A percentile compares a stretch with the other conserved stretches of the same genome.
These are phyloP conservation scores for Hypomontagnella monticulosa DNA, from an alignment of 495 filamentous ascomycete genomes.

Conservation along the genomic window DNA sequence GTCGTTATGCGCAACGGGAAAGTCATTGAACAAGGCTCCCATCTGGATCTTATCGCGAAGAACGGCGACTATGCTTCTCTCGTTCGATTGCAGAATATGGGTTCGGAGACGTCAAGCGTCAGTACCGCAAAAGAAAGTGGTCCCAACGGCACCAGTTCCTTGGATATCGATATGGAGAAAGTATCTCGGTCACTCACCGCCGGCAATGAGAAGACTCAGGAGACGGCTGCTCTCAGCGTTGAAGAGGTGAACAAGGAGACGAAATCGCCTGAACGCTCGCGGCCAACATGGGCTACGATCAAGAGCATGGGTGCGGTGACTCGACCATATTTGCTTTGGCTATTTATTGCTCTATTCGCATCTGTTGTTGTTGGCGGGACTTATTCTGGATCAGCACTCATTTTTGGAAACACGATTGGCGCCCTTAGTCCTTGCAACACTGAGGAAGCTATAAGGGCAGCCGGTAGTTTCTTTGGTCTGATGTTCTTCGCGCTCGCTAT, in stretches of 20 bases:
- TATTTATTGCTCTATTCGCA: constrained; percentile 45
- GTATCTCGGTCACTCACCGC: constrained; percentile 42
- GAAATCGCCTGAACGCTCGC: constrained; percentile 10
- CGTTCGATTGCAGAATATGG: constrained; percentile 46
- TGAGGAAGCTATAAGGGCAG: constrained; percentile 47
- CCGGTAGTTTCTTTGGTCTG: constrained; percentile 59
- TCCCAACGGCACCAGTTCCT: constrained; percentile 16
- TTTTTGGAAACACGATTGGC: constrained; percentile 62
- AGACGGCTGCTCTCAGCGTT: neutral
- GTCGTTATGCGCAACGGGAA: constrained; percentile 66
- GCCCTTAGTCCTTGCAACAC: constrained; percentile 46
- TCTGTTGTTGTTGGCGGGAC: constrained; percentile 56
- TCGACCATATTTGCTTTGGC: constrained; percentile 42
- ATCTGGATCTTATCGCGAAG: constrained; percentile 51
- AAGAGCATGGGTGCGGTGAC: constrained; percentile 37
- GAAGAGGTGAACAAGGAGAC: constrained; percentile 19
- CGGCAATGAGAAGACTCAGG: constrained; percentile 15
- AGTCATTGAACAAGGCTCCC: constrained; percentile 65
- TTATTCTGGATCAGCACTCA: constrained; percentile 57
- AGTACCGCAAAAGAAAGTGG: constrained; percentile 36
- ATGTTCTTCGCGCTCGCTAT: constrained; percentile 65
- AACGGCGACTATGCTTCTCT: constrained; percentile 56
- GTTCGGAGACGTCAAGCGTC: constrained; percentile 42
- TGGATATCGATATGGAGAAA: constrained; percentile 49
- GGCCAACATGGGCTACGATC: constrained; percentile 40